Conservation (phyloP, 1,284 basidiomycete species). For the Cystobasidiaceae sp. region DNA sequence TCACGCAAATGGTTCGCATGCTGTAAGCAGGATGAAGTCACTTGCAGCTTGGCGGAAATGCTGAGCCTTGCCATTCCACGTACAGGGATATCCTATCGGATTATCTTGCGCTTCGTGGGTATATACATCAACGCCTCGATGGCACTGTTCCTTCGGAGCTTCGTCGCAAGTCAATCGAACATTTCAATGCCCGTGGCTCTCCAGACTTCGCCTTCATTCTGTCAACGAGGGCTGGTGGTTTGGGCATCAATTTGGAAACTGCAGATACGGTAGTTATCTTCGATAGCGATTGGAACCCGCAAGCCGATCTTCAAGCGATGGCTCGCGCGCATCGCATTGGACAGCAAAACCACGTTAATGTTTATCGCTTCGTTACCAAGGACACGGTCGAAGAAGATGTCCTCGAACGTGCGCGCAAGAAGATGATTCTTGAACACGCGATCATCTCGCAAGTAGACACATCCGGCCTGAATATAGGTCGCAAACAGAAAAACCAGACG, state of each 20-base stretch:
- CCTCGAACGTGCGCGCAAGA: slow-evolving; percentile 94
- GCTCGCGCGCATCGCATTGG: slow-evolving; percentile 95
- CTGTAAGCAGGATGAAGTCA: slow-evolving; percentile 50
- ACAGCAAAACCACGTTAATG: slow-evolving; percentile 95
- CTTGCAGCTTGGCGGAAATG: neutral
- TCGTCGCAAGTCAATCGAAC: slow-evolving; percentile 76
- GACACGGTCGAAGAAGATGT: slow-evolving; percentile 99
- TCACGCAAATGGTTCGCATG: slow-evolving; percentile 98
- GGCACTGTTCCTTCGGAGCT: slow-evolving; percentile 68
- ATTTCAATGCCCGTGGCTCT: slow-evolving; percentile 67
- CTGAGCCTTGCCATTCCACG: neutral
- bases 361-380: slow-evolving; percentile 95
- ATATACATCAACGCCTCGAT: slow-evolving; percentile 74
- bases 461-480: slow-evolving; percentile 85
- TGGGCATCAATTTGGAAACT: slow-evolving; percentile 96
- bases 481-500: slow-evolving; percentile 62
- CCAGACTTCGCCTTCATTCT: slow-evolving; percentile 91
- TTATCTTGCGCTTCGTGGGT: slow-evolving; percentile 85
- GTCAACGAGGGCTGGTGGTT: slow-evolving; percentile 93
- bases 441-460: slow-evolving; percentile 99
- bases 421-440: slow-evolving; percentile 99
- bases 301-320: slow-evolving; percentile 90
- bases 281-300: slow-evolving; percentile 56
- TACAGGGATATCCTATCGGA: slow-evolving; percentile 84
- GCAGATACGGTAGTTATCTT: slow-evolving; percentile 99